Base-by-base conservation (phyloP, 1,139 yeast species). In the Taiozyma onychis region DNA sequence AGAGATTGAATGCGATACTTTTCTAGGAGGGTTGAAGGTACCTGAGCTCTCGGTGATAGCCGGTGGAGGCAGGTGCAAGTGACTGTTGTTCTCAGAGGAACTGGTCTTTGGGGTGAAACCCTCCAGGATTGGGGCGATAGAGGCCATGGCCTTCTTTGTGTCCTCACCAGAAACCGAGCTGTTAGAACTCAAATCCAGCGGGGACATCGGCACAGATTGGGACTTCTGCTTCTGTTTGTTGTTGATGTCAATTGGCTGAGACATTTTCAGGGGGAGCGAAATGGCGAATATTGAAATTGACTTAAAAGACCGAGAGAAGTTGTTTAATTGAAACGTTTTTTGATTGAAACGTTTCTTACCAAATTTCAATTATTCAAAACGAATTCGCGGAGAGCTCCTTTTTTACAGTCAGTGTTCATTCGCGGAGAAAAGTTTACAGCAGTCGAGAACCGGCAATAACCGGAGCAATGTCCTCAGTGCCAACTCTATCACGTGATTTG, bases 91-190 rank as follows among this genome's bases (percentile, higher is more conserved):
- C 56, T 81, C 88, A 56, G 83, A 78, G 4, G 83, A 77, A 2
- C 85, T 80, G 0, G 90, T 78, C 63, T 84, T 85, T 4, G 95
- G 95, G 10, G 81, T 76, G 65, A 84, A 86, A 1, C 79, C 74
- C 63, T 85, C 87, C 45, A 86, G 67, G 67, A 85, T 85, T 2
- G 95, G 93, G 0, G 93, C 93, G 39, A 86, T 80, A 0, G 88
- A 78, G 3, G 88, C 91, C 71, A 85, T 83, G 6, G 93, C 91
- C 56, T 73, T 79, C 57, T 73, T 73, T 32, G 68, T 65, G 35
- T 64, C 66, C 46, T 61, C 64, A 8, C 50, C 52, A 2, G 57
- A 46, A 41, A 48, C 52, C 16, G 53, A 48, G 44, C 48, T 49
- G 26, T 48, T 51, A 10, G 43, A 41, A 11, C 59, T 64, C 44